Conservation (phyloP, 768 basidiomycete genomes). For the Mycena indigotica region DNA sequence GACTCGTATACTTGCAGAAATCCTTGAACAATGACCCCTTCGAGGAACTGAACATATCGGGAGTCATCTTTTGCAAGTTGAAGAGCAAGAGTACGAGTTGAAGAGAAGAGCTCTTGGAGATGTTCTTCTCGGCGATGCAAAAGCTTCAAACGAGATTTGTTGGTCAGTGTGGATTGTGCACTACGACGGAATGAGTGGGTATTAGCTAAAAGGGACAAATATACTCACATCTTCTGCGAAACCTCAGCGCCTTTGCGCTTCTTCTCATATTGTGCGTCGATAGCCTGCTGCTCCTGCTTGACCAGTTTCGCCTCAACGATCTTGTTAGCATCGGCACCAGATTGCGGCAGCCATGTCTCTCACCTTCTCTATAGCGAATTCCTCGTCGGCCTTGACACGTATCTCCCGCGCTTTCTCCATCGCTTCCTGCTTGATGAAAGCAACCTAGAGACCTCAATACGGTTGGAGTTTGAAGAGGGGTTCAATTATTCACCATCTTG, state of each 20-base stretch:
- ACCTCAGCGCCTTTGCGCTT: constrained; percentile 93
- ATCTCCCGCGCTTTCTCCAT: constrained; percentile 97
- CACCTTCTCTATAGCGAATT: constrained; percentile 98
- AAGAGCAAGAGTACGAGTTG: constrained; percentile 64
- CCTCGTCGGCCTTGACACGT: constrained; percentile 95
- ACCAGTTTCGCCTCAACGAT: constrained; percentile 88
- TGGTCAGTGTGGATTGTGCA: constrained; percentile 93
- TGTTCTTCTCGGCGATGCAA: constrained; percentile 92
- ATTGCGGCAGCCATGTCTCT: not conserved
- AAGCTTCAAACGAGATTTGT: constrained; percentile 90
- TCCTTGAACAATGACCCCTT: constrained; percentile 84
- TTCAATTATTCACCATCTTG: constrained; percentile 81
- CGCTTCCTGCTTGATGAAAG: constrained; percentile 99
- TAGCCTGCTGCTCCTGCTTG: constrained; percentile 91
- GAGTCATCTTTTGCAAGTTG: constrained; percentile 64
- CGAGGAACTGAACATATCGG: constrained; percentile 80
- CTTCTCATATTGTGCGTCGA: constrained; percentile 94
- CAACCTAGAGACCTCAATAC: constrained; percentile 56
- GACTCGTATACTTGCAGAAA: constrained; percentile 83
- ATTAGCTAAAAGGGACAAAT: no score
- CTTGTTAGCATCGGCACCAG: not conserved
- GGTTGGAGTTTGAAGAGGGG: constrained; percentile 4
- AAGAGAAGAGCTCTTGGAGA: constrained; percentile 82
- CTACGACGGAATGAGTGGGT: constrained; percentile 46
- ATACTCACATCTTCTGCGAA: constrained; percentile 90